Conservation (phyloP, 345 rosid species). For the Dovyalis caffra region DNA sequence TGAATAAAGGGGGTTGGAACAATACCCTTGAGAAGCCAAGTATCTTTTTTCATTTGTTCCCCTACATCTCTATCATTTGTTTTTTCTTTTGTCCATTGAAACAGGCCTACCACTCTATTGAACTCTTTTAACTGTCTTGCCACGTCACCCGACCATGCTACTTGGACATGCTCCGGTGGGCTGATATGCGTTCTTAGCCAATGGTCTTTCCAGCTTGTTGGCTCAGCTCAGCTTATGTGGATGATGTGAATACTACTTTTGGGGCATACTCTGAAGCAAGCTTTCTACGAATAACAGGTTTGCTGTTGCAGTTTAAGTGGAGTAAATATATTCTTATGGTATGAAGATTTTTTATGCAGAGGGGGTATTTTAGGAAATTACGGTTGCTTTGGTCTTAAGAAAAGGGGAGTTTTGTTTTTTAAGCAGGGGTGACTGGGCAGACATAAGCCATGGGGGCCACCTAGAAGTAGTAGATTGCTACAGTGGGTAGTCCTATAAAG, state of each 20-base stretch:
- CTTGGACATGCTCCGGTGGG: slow-evolving; percentile 24
- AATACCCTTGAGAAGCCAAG: slow-evolving; percentile 71
- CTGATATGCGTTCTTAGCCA: slow-evolving; percentile 12
- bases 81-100: slow-evolving; percentile 49
- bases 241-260: slow-evolving; percentile 11
- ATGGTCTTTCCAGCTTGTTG: not conserved
- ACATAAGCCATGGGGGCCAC: slow-evolving; percentile 6
- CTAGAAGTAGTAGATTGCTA: slow-evolving; percentile 16
- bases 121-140: slow-evolving; percentile 26
- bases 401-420: slow-evolving; percentile 13
- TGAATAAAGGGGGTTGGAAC: slow-evolving; percentile 53
- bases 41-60: slow-evolving; percentile 54
- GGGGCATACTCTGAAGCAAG: slow-evolving; percentile 24
- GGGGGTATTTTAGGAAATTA: slow-evolving; percentile 8
- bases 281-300: slow-evolving; percentile 22
- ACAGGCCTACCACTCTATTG: slow-evolving; percentile 30
- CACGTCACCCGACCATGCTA: slow-evolving; percentile 40
- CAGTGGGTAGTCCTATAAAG: slow-evolving; percentile 17
- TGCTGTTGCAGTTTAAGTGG: not conserved
- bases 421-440: slow-evolving; percentile 8
- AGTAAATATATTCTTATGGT: not conserved
- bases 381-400: slow-evolving; percentile 17
- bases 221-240: slow-evolving; percentile 8
- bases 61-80: slow-evolving; percentile 42
- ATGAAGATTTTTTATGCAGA: not conserved